Conservation (phyloP, 2,329 filamentous ascomycete species). For the Mycosphaerelloides madeirae region DNA sequence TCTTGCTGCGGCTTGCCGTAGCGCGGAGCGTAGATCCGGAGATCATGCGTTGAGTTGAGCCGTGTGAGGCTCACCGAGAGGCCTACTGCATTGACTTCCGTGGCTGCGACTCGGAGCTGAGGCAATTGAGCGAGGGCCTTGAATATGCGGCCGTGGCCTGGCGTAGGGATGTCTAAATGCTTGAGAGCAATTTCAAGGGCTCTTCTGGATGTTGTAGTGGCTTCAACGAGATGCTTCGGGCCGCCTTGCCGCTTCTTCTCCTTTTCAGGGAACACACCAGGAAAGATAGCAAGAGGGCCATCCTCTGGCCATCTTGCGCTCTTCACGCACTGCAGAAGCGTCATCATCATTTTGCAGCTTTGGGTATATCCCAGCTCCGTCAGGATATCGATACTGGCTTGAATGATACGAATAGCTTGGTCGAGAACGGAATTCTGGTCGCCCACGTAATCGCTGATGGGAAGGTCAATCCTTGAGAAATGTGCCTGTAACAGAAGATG, state of each 20-base stretch:
- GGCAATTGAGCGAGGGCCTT: slow-evolving; percentile 66
- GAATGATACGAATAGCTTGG: slow-evolving; percentile 93
- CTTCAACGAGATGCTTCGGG: slow-evolving; percentile 37
- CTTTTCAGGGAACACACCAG: slow-evolving; percentile 55
- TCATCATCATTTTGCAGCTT: slow-evolving; percentile 76
- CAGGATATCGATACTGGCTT: slow-evolving; percentile 89
- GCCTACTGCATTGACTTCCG: slow-evolving; percentile 57
- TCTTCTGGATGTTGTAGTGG: slow-evolving; percentile 31
- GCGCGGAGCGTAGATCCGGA: slow-evolving; percentile 75
- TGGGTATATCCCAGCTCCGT: slow-evolving; percentile 81
- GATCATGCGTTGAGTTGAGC: slow-evolving; percentile 61
- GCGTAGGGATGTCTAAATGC: slow-evolving; percentile 47
- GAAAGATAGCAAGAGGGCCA: slow-evolving; percentile 71
- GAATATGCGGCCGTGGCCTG: slow-evolving; percentile 46
- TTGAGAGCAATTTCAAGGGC: slow-evolving; percentile 39
- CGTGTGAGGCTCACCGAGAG: slow-evolving; percentile 62
- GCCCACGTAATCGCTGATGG: slow-evolving; percentile 94
- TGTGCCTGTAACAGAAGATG: slow-evolving; percentile 92
- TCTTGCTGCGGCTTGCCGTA: slow-evolving; percentile 95
- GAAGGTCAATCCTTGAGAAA: slow-evolving; percentile 86
- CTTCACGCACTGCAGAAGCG: slow-evolving; percentile 85
- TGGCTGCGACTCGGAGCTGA: slow-evolving; percentile 58
- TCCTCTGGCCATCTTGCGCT: slow-evolving; percentile 87
- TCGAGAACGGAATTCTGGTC: slow-evolving; percentile 86
- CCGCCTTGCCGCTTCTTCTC: slow-evolving; percentile 38